A percentile compares a stretch with the other conserved stretches of the same genome.
Conservation (phyloP, 805 yeast genomes). For the Ogataea haglerorum region DNA sequence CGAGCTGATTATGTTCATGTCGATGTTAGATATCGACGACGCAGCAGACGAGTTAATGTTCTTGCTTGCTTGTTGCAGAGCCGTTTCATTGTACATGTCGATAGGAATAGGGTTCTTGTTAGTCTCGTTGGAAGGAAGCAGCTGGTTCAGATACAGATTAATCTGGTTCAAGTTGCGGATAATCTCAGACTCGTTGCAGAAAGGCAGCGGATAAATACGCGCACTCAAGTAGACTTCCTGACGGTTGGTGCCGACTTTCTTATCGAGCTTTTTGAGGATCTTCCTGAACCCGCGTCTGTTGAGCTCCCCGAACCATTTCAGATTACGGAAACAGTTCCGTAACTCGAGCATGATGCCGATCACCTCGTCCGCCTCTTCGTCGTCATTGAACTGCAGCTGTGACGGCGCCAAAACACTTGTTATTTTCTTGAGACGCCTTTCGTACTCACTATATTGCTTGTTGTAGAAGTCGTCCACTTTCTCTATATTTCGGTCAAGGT, state of each 20-base stretch:
- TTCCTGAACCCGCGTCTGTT: slow-evolving; percentile 87
- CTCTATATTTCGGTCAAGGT: slow-evolving; percentile 77
- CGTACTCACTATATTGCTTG: slow-evolving; percentile 69
- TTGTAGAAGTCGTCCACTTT: slow-evolving; percentile 77
- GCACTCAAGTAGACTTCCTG: slow-evolving; percentile 59
- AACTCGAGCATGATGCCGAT: slow-evolving; percentile 69
- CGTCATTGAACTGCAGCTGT: slow-evolving; percentile 32
- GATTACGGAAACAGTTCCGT: slow-evolving; percentile 69
- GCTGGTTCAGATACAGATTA: slow-evolving; percentile 47
- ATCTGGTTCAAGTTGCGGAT: slow-evolving; percentile 49
- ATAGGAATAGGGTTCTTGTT: slow-evolving; percentile 14
- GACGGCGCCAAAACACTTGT: slow-evolving; percentile 37
- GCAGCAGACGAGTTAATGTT: slow-evolving; percentile 20
- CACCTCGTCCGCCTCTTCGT: slow-evolving; percentile 60
- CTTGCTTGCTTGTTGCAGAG: slow-evolving; percentile 1
- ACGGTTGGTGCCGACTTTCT: slow-evolving; percentile 63
- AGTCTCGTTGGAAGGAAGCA: slow-evolving; percentile 40
- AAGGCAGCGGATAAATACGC: slow-evolving; percentile 69
- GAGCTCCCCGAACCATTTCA: slow-evolving; percentile 92
- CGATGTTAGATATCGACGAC: slow-evolving; percentile 24
- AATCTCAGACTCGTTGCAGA: slow-evolving; percentile 68
- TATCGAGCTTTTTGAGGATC: slow-evolving; percentile 86
- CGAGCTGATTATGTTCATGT: slow-evolving; percentile 15
- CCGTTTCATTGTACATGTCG: slow-evolving; percentile 17
- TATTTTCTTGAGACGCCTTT: slow-evolving; percentile 57